These are phyloP conservation scores for Phialophora macrospora DNA, from an alignment of 2,329 filamentous ascomycete species.

Conservation along the genomic window DNA sequence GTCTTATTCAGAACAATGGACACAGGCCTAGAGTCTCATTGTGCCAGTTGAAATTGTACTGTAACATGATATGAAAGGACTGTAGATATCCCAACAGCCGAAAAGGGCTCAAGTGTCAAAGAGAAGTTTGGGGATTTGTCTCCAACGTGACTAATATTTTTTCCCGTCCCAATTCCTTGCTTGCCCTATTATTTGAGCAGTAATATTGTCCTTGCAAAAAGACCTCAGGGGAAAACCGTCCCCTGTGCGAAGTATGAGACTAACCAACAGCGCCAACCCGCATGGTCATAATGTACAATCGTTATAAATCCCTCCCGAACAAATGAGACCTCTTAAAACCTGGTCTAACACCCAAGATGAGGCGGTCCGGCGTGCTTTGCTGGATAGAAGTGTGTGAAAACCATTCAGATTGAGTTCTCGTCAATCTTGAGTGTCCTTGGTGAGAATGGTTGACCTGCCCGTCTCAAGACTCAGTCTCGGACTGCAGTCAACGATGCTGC, in stretches of 20 bases:
- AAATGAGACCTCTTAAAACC: background rate
- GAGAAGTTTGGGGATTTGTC: background rate
- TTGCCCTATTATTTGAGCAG: background rate
- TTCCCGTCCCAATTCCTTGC: background rate
- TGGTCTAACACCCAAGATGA: background rate
- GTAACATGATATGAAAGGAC: background rate
- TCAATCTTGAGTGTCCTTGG: slow-evolving; percentile 27
- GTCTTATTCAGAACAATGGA: background rate
- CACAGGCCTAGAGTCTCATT: background rate
- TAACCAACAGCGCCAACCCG: slow-evolving; percentile 5
- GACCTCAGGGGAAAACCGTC: background rate
- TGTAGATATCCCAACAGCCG: background rate
- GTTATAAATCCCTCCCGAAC: background rate
- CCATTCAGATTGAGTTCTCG: background rate
- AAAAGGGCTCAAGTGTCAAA: background rate
- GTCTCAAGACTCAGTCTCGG: slow-evolving; percentile 50
- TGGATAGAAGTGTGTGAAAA: background rate
- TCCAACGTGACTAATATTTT: background rate
- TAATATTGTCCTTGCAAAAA: background rate
- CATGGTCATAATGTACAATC: slow-evolving; percentile 6
- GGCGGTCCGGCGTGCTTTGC: background rate
- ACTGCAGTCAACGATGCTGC: slow-evolving; percentile 50
- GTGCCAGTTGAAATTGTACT: background rate
- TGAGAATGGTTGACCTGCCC: slow-evolving; percentile 37
- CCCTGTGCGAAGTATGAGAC: background rate